Evolutionary conservation across 805 yeast species (phyloP), one percentile per base, ranked within the genome.

Genomic region (Candida multigemmis): DNA sequence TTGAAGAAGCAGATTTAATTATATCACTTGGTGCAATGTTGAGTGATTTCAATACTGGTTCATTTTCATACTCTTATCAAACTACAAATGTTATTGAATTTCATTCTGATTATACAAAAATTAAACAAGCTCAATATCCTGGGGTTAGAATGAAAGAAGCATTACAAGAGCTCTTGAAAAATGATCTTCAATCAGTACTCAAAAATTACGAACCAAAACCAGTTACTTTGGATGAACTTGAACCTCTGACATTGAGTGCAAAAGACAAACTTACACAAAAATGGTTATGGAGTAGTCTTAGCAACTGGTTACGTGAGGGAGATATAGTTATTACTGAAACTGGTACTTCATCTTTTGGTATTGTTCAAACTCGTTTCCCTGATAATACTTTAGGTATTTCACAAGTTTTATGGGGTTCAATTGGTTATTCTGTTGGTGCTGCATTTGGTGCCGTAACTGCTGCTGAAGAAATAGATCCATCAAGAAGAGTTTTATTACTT

Each of bases 11-110:
- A 61, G 94, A 83, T 57, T 66, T 82, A 53, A 67, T 83, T 31
- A 53, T 83, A 34, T 77, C 89, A 18, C 69, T 82, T 41, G 94
- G 94, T 55, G 87, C 86, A 27, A 60, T 83, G 50, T 62, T 83
- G 48, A 81, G 91, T 27, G 94, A 83, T 57, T 84, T 79, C 74
- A 83, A 83, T 69, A 83, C 94, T 26, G 94, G 94, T 50, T 79
- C 93, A 12, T 78, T 78, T 65, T 74, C 85, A 19, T 78, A 78
- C 60, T 68, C 77, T 31, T 77, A 77, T 64, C 68, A 73, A 54
- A 78, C 87, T 42, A 74, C 70, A 55, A 77, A 78, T 60, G 70
- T 78, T 45, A 71, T 78, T 38, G 87, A 78, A 60, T 76, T 78
- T 71, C 87, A 78, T 59, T 77, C 86, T 12, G 81, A 78, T 58